Base-by-base conservation (phyloP, 2,329 filamentous ascomycete genomes). In the Gyromitra esculenta region DNA sequence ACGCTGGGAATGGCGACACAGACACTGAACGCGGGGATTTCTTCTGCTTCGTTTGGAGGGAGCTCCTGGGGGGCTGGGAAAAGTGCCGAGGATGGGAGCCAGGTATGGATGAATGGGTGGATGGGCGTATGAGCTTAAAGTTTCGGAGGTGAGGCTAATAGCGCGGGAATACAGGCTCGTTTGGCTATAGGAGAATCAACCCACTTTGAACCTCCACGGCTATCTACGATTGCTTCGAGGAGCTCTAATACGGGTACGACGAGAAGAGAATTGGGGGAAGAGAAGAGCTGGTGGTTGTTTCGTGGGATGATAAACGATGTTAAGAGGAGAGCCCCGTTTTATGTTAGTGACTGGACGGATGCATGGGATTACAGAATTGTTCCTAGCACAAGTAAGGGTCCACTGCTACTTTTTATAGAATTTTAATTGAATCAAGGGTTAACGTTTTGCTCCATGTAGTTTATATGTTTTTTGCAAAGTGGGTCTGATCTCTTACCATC, bases 381-480 rank as follows among this genome's bases (percentile, higher is more conserved):
- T 50, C 93, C 93, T 0, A 92, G 92, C 15, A 96, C 93, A 18
- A 41, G 77, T 79, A 68, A 75, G 75, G 66, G 9, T 31, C 48
- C 81, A 48, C n/a, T 60, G 5, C 8, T 48, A 21, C 15, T 5
- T 54, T 21, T 62, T 50, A 25, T 50, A 25, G 15, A 15, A 5
- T 41, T 18, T 45, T 8, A 31, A 52, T 45, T 18, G 18, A 15
- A 35, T 65, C 41, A 37, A 39, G n/a, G 13, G 45, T 59, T 72
- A 2, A 56, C 48, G 21, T 39, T 66, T 70, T 63, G 66, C 18
- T 69, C 18, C 57, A 39, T 21, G 18, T 18, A 8, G 86, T 96
- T 39, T 96, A 96, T 84, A 97, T 96, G 92, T 97, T 96, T 85
- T 97, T 96, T 87, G 93, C 93, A 78, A 96, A 96, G 92, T 95